Base-by-base conservation (phyloP, 1,139 yeast species). In the Scheffersomyces stambukii region DNA sequence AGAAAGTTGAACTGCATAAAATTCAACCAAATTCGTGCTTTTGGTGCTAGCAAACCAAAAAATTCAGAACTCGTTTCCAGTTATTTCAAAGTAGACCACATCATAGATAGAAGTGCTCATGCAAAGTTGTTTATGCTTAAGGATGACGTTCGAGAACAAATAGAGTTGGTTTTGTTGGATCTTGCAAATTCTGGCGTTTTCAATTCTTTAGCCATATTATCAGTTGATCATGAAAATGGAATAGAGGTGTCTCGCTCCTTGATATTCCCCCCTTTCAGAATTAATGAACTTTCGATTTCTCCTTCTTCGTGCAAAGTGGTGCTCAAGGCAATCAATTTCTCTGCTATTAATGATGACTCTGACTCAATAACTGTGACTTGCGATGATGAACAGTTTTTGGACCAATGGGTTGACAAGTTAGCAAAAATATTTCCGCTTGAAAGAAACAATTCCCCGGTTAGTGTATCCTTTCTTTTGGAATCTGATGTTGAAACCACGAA, bases 241-340 rank as follows among this genome's bases (percentile, higher is more conserved):
- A 16, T 13, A 13, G 38, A 42, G 15, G 26, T 31, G 12, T 36
- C 50, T 4, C 45, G 70, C 23, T 54, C 60, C 3, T 51, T 67
- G 16, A 40, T 65, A 40, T 64, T 47, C 37, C 73, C 73, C n/a
- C 74, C 74, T 2, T 65, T 64, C 38, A 44, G 65, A 36, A 28
- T 48, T 21, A 53, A 52, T 30, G 66, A 60, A 30, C 43, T 59
- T 13, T 43, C 57, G 2, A 37, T 55, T 10, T 33, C 42, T 14
- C 45, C 40, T 21, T 42, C 50, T n/a, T 37, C 39, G 16, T 37
- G 48, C 9, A 43, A 37, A 13, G 42, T 62, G n/a, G 35, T 45
- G 5, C 49, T 61, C 26, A 52, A 43, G 19, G 38, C 62, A 3
- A 51, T 60, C 29, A 44, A 52, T 24, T 60, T 53, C 33, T 47